These are phyloP conservation scores for Aspergillus ochraceus DNA, from an alignment of 2,329 filamentous ascomycete genomes.

Conservation along the genomic window DNA sequence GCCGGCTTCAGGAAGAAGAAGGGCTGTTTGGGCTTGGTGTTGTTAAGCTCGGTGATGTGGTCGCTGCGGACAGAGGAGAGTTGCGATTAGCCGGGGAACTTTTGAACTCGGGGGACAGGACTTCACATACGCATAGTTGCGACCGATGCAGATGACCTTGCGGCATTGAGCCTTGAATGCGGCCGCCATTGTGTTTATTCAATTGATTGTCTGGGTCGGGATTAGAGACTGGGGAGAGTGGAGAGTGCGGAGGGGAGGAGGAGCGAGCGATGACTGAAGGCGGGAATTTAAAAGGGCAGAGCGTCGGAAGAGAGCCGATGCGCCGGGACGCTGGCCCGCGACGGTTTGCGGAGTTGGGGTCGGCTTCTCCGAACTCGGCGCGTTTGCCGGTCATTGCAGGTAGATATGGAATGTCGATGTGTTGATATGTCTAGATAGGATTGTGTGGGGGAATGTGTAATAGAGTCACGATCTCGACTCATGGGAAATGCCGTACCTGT, in stretches of 20 bases:
- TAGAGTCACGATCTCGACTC: too few species aligned
- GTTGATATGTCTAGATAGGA: background rate
- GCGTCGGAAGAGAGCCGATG: slow-evolving; percentile 12
- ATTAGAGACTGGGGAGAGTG: background rate
- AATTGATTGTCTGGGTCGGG: background rate
- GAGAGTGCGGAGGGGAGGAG: background rate
- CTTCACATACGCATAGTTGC: slow-evolving; percentile 83
- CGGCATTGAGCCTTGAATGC: slow-evolving; percentile 54
- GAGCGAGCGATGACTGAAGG: slow-evolving; percentile 2
- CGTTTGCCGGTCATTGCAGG: background rate
- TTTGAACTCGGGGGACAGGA: background rate
- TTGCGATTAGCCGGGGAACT: background rate
- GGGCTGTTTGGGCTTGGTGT: slow-evolving; percentile 82
- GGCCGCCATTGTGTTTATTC: slow-evolving; percentile 35
- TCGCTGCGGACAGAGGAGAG: slow-evolving; percentile 58
- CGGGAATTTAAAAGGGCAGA: background rate
- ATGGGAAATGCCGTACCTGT: too few species aligned
- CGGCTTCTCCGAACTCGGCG: slow-evolving; percentile 23
- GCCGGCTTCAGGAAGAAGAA: slow-evolving; percentile 99
- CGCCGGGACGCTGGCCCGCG: slow-evolving; percentile 21
- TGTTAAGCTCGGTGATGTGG: slow-evolving; percentile 91
- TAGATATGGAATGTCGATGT: too few species aligned
- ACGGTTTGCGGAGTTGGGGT: slow-evolving; percentile 25
- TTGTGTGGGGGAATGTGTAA: too few species aligned
- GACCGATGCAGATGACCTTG: slow-evolving; percentile 89